Conservation (phyloP, 805 yeast genomes). For the Scheffersomyces coipomensis region DNA sequence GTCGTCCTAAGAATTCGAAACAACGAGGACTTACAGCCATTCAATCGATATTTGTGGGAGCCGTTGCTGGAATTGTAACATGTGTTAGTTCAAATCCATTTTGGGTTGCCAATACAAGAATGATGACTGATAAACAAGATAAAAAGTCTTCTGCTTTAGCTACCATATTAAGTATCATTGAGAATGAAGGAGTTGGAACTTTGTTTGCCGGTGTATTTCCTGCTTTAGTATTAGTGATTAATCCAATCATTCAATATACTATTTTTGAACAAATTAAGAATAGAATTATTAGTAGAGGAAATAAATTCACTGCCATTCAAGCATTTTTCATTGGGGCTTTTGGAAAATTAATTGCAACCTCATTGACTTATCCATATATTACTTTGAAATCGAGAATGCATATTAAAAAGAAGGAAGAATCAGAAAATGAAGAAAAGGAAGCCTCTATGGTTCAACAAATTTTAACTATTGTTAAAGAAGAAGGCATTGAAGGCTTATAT, state of each 20-base stretch:
- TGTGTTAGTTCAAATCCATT: constrained; percentile 82
- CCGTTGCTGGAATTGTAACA: constrained; percentile 85
- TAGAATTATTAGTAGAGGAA: constrained; percentile 52
- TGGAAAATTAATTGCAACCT: constrained; percentile 87
- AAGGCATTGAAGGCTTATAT: constrained; percentile 77
- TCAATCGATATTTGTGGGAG: constrained; percentile 75
- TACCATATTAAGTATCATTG: constrained; percentile 60
- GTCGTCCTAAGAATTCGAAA: constrained; percentile 11
- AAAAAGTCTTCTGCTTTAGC: constrained; percentile 43
- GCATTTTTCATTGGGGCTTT: constrained; percentile 87
- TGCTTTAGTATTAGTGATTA: constrained; percentile 78
- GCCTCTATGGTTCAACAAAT: constrained; percentile 49
- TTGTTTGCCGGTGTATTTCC: constrained; percentile 86
- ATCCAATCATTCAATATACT: constrained; percentile 91
- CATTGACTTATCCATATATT: constrained; percentile 86
- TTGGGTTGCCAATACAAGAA: constrained; percentile 93
- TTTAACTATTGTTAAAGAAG: constrained; percentile 57
- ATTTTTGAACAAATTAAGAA: constrained; percentile 85
- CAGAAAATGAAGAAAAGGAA: constrained; percentile 11
- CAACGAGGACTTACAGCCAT: constrained; percentile 51
- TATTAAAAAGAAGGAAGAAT: constrained; percentile 43
- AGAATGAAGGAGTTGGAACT: constrained; percentile 68
- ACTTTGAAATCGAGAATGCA: constrained; percentile 90
- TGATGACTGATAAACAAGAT: constrained; percentile 57
- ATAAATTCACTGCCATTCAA: constrained; percentile 62